Evolutionary conservation across 2,329 filamentous ascomycete species (phyloP).

Genomic region (Aspergillus sp.): DNA sequence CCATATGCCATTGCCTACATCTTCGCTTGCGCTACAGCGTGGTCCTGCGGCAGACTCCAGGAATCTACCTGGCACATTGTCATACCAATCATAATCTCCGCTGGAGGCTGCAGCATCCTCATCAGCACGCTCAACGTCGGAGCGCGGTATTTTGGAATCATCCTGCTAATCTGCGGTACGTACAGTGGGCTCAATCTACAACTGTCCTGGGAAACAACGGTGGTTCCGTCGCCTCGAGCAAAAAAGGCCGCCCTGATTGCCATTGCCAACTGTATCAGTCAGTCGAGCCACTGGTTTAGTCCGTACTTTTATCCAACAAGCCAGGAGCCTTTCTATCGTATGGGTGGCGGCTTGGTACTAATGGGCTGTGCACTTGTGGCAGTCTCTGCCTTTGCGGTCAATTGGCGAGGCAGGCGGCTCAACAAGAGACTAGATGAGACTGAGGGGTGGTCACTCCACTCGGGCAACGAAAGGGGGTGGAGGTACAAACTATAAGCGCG

Average conservation of each 20-base stretch:
- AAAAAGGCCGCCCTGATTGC: slow-evolving; percentile 14
- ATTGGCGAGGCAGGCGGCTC: slow-evolving; percentile 2
- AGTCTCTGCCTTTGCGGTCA: not conserved
- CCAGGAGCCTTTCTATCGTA: slow-evolving; percentile 10
- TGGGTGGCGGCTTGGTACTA: slow-evolving; percentile 7
- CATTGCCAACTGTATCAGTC: slow-evolving; percentile 15
- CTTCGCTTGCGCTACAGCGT: not conserved
- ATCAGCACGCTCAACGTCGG: slow-evolving; percentile 11
- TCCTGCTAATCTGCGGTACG: slow-evolving; percentile 10
- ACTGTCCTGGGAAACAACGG: slow-evolving; percentile 15
- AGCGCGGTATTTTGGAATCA: slow-evolving; percentile 12
- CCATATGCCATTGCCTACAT: slow-evolving; percentile 13
- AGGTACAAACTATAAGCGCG: not conserved
- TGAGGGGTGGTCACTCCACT: not conserved
- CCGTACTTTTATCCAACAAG: slow-evolving; percentile 10
- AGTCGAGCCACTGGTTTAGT: slow-evolving; percentile 13
- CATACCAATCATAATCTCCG: slow-evolving; percentile 4
- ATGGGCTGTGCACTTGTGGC: slow-evolving; percentile 6
- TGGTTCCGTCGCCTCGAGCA: slow-evolving; percentile 8
- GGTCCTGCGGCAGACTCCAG: slow-evolving; percentile 1
- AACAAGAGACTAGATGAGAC: slow-evolving; percentile 7
- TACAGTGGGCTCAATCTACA: slow-evolving; percentile 14
- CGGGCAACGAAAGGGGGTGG: not conserved
- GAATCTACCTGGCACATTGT: slow-evolving; percentile 12
- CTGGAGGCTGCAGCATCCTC: slow-evolving; percentile 6